A percentile compares a stretch with the other conserved stretches of the same genome.
phyloP scores from a whole-genome alignment of 2,329 filamentous ascomycete genomes.

The Dichotomopilus funicola region DNA sequence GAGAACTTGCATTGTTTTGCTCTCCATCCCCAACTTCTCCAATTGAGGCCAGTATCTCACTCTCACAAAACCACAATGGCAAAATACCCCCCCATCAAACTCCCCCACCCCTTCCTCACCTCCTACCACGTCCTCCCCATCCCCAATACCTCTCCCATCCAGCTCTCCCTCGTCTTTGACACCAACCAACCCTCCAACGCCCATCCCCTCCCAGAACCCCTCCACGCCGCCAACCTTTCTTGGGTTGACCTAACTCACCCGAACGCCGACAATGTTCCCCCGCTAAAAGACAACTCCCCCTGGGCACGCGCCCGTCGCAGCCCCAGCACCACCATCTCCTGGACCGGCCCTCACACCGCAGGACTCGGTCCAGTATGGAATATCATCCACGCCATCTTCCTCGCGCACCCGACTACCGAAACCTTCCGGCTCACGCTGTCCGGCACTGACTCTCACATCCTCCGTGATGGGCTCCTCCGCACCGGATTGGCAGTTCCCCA shows the following conservation, averaged over 20 bases:
- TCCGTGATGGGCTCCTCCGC: constrained; percentile 41
- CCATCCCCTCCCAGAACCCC: constrained; percentile 29
- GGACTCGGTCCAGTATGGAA: constrained; percentile 46
- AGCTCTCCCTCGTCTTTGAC: constrained; percentile 30
- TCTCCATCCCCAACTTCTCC: too few species aligned
- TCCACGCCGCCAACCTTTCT: constrained; percentile 33
- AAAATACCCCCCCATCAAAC: constrained; percentile 34
- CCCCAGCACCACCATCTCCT: constrained; percentile 39
- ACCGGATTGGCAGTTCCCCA: constrained; percentile 46
- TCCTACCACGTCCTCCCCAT: constrained; percentile 33
- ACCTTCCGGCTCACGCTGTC: constrained; percentile 40
- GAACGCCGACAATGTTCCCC: constrained; percentile 22
- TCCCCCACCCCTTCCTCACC: constrained; percentile 41
- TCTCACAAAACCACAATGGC: too few species aligned
- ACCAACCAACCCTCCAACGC: constrained; percentile 28
- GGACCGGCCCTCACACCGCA: constrained; percentile 36
- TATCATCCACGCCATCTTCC: constrained; percentile 45
- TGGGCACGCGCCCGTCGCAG: constrained; percentile 49
- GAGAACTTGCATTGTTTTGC: too few species aligned
- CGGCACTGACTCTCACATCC: constrained; percentile 26
- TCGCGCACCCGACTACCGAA: constrained; percentile 42
- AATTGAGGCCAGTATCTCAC: too few species aligned
- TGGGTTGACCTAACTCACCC: constrained; percentile 32
- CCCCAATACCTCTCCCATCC: constrained; percentile 21
- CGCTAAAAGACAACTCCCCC: constrained; percentile 44